Percentiles rank a stretch among this genome's conserved stretches.
Evolutionary conservation across 2,329 filamentous ascomycete species (phyloP).

Genomic region (Verticillium nonalfalfae): DNA sequence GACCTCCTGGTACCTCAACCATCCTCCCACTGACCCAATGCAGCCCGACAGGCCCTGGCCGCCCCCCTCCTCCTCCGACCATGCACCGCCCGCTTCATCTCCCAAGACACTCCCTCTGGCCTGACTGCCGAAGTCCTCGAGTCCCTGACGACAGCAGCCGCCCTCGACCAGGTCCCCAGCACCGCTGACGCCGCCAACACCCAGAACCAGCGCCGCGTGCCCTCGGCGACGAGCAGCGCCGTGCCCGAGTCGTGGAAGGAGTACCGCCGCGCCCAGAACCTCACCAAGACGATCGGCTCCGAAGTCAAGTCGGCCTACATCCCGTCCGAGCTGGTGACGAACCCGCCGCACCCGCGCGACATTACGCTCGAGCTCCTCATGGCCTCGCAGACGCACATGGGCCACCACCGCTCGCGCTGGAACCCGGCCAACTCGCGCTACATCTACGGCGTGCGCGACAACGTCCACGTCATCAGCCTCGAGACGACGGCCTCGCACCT

Average conservation of each 20-base stretch:
- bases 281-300: slow-evolving; percentile 20
- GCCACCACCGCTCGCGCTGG: slow-evolving; percentile 87
- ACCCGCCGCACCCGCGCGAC: slow-evolving; percentile 72
- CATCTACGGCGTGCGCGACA: slow-evolving; percentile 84
- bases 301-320: slow-evolving; percentile 50
- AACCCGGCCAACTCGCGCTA: slow-evolving; percentile 91
- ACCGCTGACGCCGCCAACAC: not conserved
- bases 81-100: slow-evolving; percentile 30
- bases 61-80: slow-evolving; percentile 31
- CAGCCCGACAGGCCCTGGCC: slow-evolving; percentile 49
- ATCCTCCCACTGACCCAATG: not conserved
- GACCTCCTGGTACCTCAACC: too few species aligned
- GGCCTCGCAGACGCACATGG: slow-evolving; percentile 81
- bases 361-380: slow-evolving; percentile 87
- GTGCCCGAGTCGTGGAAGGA: not conserved
- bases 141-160: slow-evolving; percentile 10
- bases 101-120: slow-evolving; percentile 20
- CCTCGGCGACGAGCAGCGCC: not conserved
- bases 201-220: not conserved
- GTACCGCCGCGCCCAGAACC: slow-evolving; percentile 5
- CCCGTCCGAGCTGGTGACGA: slow-evolving; percentile 57
- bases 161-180: slow-evolving; percentile 5
- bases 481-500: slow-evolving; percentile 85
- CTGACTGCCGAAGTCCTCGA: slow-evolving; percentile 16
- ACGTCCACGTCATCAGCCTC: slow-evolving; percentile 87